Evolutionary conservation across 2,329 filamentous ascomycete genomes (phyloP).

Genomic region (Biscogniauxia mediterranea): DNA sequence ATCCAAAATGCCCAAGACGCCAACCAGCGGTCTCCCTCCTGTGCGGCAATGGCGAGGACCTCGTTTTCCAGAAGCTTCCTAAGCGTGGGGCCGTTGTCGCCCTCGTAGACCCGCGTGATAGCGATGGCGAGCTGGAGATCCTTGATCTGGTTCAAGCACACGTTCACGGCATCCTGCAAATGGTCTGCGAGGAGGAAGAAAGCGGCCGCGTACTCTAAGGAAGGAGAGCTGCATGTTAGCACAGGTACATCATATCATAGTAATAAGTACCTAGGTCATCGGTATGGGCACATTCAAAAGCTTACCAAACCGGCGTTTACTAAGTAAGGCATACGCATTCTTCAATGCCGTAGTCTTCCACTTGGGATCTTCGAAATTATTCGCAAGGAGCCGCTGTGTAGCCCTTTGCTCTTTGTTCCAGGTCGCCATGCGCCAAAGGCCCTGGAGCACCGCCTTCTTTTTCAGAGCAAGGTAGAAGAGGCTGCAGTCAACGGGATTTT

Average conservation of each 20-base stretch:
- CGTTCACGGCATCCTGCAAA: constrained; percentile 78
- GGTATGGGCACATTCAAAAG: not conserved
- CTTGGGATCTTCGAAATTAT: constrained; percentile 83
- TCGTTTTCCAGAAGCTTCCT: constrained; percentile 74
- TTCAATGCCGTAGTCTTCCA: constrained; percentile 91
- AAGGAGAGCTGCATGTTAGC: not conserved
- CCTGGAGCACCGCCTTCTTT: constrained; percentile 88
- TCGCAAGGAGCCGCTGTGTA: constrained; percentile 77
- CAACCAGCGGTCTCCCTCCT: constrained; percentile 87
- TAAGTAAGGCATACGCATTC: constrained; percentile 93
- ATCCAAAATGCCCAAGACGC: constrained; percentile 97
- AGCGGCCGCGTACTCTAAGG: constrained; percentile 81
- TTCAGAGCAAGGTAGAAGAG: constrained; percentile 86
- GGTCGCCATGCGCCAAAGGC: constrained; percentile 89
- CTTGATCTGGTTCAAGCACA: constrained; percentile 82
- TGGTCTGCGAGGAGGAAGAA: constrained; percentile 92
- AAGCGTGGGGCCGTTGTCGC: constrained; percentile 74
- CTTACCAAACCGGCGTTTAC: constrained; percentile 80
- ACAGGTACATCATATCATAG: not conserved
- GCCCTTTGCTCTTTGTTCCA: constrained; percentile 84
- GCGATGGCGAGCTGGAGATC: constrained; percentile 90
- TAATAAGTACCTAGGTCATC: too few relatives aligned
- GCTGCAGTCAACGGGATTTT: constrained; percentile 87
- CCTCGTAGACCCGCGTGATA: constrained; percentile 83
- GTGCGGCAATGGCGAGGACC: constrained; percentile 72